Evolutionary conservation across 306 rosid species (phyloP).

Genomic region (Ziziphus jujuba): DNA sequence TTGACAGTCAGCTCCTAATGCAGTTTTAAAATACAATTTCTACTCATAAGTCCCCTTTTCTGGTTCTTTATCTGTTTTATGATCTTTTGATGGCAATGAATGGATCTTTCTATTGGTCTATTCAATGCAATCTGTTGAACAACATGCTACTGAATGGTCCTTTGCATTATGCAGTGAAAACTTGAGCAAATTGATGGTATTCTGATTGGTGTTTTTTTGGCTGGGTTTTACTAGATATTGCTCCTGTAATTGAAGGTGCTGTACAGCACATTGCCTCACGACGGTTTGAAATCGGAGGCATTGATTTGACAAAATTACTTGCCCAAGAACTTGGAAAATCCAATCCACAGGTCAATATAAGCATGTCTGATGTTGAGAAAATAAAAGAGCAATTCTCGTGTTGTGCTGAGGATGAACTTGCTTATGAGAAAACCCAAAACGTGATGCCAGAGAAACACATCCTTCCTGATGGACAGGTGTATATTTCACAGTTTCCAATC

Average conservation of each 20-base stretch:
- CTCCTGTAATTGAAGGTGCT: conserved; percentile 98
- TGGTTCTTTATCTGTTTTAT: not conserved
- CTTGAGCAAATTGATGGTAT: conserved; percentile 11
- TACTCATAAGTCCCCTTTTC: not conserved
- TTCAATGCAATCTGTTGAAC: too few species aligned
- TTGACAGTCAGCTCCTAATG: not conserved
- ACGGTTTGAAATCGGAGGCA: conserved; percentile 95
- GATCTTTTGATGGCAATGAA: not conserved
- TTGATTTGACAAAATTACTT: conserved; percentile 77
- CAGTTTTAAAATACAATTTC: not conserved
- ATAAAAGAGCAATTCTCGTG: conserved; percentile 81
- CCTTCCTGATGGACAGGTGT: conserved; percentile 98
- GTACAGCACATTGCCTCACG: conserved; percentile 97
- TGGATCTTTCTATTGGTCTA: not conserved
- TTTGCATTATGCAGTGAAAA: conserved; percentile 7
- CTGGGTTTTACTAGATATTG: conserved; percentile 62
- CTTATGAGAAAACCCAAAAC: conserved; percentile 59
- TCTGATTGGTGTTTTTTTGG: conserved; percentile 22
- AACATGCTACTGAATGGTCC: conserved; percentile 8
- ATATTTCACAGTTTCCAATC: conserved; percentile 25
- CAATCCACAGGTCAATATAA: conserved; percentile 67
- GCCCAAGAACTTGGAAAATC: conserved; percentile 88
- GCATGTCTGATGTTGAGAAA: conserved; percentile 78
- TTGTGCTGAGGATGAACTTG: conserved; percentile 93
- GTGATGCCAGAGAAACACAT: conserved; percentile 75